Evolutionary conservation across 495 filamentous ascomycete species (phyloP), one percentile per base, ranked within the genome.

Genomic region (Penicillium longicatenatum): DNA sequence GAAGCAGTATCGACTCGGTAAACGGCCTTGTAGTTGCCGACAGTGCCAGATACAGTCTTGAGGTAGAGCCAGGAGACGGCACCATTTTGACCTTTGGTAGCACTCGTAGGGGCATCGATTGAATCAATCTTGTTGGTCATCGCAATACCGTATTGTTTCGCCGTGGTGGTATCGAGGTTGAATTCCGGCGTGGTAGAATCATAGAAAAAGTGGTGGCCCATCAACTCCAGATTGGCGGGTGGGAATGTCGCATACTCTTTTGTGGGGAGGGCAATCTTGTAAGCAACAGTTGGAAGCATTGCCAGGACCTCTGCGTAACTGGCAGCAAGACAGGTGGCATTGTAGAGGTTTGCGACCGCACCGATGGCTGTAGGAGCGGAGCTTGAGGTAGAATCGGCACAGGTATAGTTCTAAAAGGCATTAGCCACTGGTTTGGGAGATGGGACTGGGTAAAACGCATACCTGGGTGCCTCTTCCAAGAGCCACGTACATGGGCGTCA

Each of bases 1-100:
- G 91, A 91, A 3, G 86, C 91, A 1, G 94, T 98, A 65, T 91
- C 79, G 16, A 97, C 75, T n/a, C 94, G 81, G 66, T 94, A 97
- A 8, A 93, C 86, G 64, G 90, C 82, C 72, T 87, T 84, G 59
- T 89, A 84, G 16, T 76, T 68, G 1, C 82, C 83, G 0, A 84
- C 86, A 12, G 85, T 82, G 30, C 82, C 84, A 26, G 65, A 60
- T 6, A 69, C 73, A 3, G 85, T 70, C 9, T 72, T 64, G 4
- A 91, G 71, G 44, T 78, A 78, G 4, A 80, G 70, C 73, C 75
- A 76, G 1, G 69, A 24, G 11, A 97, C 92, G 14, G 91, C 88
- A 1, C 85, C 86, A 53, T 82, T 68, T 30, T 81, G 68, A 2
- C 87, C 87, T 49, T 74, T 67, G 12, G 77, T 60, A 0, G 87